A percentile compares a stretch with the other conserved stretches of the same genome.
Evolutionary conservation across 2,329 filamentous ascomycete genomes (phyloP).

Genomic region (Xylariales sp.): DNA sequence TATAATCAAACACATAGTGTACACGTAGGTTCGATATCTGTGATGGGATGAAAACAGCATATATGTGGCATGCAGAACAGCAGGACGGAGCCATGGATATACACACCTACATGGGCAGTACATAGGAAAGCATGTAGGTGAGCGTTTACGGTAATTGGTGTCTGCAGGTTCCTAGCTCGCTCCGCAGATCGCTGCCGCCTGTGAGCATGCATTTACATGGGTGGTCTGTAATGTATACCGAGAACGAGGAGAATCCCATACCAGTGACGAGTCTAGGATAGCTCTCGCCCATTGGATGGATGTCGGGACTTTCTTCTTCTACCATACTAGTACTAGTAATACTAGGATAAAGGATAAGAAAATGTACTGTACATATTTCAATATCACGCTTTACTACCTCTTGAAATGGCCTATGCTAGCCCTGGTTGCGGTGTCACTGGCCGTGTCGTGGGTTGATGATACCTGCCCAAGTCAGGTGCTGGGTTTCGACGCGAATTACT

Average conservation of each 20-base stretch:
- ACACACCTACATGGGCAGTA: not conserved
- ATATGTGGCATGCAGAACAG: conserved; percentile 25
- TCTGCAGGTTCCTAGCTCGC: conserved; percentile 32
- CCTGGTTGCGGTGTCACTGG: not conserved
- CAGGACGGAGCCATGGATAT: conserved; percentile 3
- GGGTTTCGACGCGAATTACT: not conserved
- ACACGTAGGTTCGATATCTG: conserved; percentile 14
- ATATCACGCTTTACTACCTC: not conserved
- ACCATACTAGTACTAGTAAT: too few relatives aligned
- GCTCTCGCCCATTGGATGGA: conserved; percentile 16
- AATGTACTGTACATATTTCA: not conserved
- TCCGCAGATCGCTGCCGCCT: conserved; percentile 36
- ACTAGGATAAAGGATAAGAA: too few relatives aligned
- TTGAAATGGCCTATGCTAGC: not conserved
- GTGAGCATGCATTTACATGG: conserved; percentile 24
- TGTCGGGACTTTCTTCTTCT: conserved; percentile 7
- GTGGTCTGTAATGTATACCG: conserved; percentile 26
- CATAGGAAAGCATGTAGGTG: conserved; percentile 34
- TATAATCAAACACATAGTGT: conserved; percentile 22
- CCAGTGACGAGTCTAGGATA: not conserved
- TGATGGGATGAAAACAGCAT: conserved; percentile 15
- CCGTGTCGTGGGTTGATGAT: not conserved
- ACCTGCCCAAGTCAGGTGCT: not conserved
- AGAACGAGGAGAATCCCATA: conserved; percentile 23
- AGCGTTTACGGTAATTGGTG: conserved; percentile 35